Base-by-base conservation (phyloP, 1,139 yeast genomes). In the Pichia sp. region DNA sequence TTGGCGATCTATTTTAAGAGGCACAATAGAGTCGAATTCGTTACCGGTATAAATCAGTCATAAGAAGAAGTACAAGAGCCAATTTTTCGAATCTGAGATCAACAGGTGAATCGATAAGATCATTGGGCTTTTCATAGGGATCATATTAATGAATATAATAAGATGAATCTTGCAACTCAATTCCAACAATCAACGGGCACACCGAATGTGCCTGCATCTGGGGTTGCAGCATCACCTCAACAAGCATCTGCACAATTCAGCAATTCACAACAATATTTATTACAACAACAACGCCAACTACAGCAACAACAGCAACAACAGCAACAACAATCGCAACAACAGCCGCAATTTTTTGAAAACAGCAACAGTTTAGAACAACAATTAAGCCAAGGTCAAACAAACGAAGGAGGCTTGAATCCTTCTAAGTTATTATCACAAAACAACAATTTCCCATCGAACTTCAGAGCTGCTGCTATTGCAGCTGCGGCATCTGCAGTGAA, bases 351-450 rank as follows among this genome's bases (percentile, higher is more conserved):
- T 34, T 43, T 44, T 32, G 50, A 24, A 24, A 24, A 48, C 17
- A 43, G 17, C 24, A 30, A 46, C 22, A 27, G 37, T 3, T 20
- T 51, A 7, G 48, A 45, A 2, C 51, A 48, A 12, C n/a, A 38
- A 17, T 51, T 46, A 27, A 36, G 39, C 21, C 57, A 48, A 34
- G 44, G 50, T 9, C 53, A 49, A 27, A 31, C 10, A 28, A 36
- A 31, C 27, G 47, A 54, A 7, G 64, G 60, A 12, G 58, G 62
- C 21, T 37, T 68, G 42, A 64, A 59, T 40, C 64, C 69, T 12
- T 59, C 71, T 0, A 65, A 68, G 28, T 50, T 69, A 34, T 45
- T 70, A 37, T 67, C 71, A 1, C 73, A 69, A 47, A 60, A 70
- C 1, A 60, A 70, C 1, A 55, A 71, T 40, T 69, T 66, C 49